A percentile compares a stretch with the other conserved stretches of the same genome.
phyloP scores from a whole-genome alignment of 2,329 filamentous ascomycete species.

The Neonectria hederae region DNA sequence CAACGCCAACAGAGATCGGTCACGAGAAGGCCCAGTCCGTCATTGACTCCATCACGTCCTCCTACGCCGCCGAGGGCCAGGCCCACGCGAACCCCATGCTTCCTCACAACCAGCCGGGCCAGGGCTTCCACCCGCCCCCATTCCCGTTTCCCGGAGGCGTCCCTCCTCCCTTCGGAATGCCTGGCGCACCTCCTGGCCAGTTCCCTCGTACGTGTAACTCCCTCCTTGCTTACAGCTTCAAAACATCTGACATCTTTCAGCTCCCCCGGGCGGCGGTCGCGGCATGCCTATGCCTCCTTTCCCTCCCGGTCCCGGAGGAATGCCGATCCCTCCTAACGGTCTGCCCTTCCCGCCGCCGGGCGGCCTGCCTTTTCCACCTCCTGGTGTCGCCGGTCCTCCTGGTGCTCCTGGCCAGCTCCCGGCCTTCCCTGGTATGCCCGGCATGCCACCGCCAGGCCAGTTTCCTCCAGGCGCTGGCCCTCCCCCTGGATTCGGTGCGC shows the following conservation, averaged over 20 bases:
- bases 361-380: slow-evolving; percentile 51
- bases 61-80: slow-evolving; percentile 94
- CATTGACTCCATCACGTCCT: slow-evolving; percentile 96
- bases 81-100: slow-evolving; percentile 87
- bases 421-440: slow-evolving; percentile 47
- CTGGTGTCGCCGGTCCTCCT: slow-evolving; percentile 45
- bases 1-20: slow-evolving; percentile 77
- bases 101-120: slow-evolving; percentile 71
- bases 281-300: slow-evolving; percentile 60
- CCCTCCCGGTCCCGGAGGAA: slow-evolving; percentile 55
- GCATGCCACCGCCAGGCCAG: slow-evolving; percentile 53
- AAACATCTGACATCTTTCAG: slow-evolving; percentile 27
- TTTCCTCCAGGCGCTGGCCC: slow-evolving; percentile 51
- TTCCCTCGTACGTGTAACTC: slow-evolving; percentile 60
- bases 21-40: slow-evolving; percentile 98
- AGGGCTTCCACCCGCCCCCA: slow-evolving; percentile 60
- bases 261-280: slow-evolving; percentile 63
- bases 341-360: slow-evolving; percentile 48
- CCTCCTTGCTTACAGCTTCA: neutral
- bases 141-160: slow-evolving; percentile 71
- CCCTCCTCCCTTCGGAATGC: slow-evolving; percentile 68
- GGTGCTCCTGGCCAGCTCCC: slow-evolving; percentile 41
- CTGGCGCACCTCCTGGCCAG: slow-evolving; percentile 51
- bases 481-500: slow-evolving; percentile 48
- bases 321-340: slow-evolving; percentile 53